Base-by-base conservation (phyloP, 2,329 filamentous ascomycete species). In the Zymoseptoria pseudotritici region DNA sequence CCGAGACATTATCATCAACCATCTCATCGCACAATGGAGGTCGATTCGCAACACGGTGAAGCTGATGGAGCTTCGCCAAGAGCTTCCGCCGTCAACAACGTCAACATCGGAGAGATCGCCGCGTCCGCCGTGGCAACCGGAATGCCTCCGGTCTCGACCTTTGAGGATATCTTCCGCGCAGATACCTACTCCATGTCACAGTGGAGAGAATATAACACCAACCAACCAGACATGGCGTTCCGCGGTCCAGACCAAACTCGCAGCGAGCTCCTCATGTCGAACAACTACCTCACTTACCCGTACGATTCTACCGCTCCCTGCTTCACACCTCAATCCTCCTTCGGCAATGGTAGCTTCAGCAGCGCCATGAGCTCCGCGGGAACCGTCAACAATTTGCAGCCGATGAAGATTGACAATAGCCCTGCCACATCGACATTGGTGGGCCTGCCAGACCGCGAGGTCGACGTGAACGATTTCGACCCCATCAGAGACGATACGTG, bases 391-490 rank as follows among this genome's bases (percentile, higher is more conserved):
- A 36, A 19, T 22, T 19, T 42, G 42, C n/a, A 20, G n/a, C 52
- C 58, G 11, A 13, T n/a, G 31, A 59, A 59, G 46, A 19, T 58
- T 20, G 55, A 61, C 24, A 58, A 52, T 46, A 63, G 61, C 36
- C 59, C 59, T 4, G 17, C 6, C 9, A n/a, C 51, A 13, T n/a
- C 59, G 21, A 46, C 56, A 6, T 31, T 53, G n/a, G n/a, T 24
- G 11, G 26, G 51, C 10, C 19, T 53, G 20, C 51, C 51, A 2
- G 22, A 26, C 20, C 51, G 51, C n/a, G 51, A 29, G 19, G 65
- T 68, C 26, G 64, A 70, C 52, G 55, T 56, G 7, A 56, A 62
- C 2, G 53, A 69, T 26, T 70, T 63, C 58, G 55, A 65, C 26
- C 57, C 57, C 20, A 53, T 67, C 46, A 36, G 53, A 21, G 50